Evolutionary conservation across 495 filamentous ascomycete species (phyloP).

Genomic region (Penicillium dipodomyicola): DNA sequence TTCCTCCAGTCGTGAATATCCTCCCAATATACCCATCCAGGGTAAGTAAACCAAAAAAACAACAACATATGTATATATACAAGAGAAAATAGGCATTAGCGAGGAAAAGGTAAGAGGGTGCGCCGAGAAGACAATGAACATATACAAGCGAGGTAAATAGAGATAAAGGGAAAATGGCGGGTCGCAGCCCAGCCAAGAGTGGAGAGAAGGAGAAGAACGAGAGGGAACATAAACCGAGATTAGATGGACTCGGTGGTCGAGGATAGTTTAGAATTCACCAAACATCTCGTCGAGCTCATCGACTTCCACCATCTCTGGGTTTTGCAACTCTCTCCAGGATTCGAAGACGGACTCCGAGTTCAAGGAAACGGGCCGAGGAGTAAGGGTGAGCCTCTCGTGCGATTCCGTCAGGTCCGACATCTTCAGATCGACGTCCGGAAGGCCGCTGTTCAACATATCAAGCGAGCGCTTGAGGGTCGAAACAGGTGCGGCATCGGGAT

Average conservation of each 20-base stretch:
- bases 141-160: conserved; percentile 27
- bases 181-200: conserved; percentile 17
- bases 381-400: conserved; percentile 40
- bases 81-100: conserved; percentile 28
- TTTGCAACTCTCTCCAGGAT: conserved; percentile 64
- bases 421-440: conserved; percentile 46
- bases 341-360: conserved; percentile 37
- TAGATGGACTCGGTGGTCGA: background rate
- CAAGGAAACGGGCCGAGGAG: conserved; percentile 45
- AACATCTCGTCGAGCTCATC: conserved; percentile 92
- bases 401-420: conserved; percentile 46
- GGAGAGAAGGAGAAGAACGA: conserved; percentile 15
- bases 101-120: conserved; percentile 19
- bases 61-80: conserved; percentile 42
- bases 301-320: conserved; percentile 84
- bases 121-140: conserved; percentile 28
- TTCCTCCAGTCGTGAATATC: conserved; percentile 15
- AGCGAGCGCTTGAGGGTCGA: conserved; percentile 45
- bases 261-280: conserved; percentile 42
- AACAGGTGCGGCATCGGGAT: conserved; percentile 31
- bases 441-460: conserved; percentile 44
- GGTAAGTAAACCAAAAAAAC: conserved; percentile 17
- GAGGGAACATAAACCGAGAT: background rate
- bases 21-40: conserved; percentile 30
- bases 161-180: conserved; percentile 16